Percentiles rank a stretch among this genome's conserved stretches.
Conservation (phyloP, 2,329 filamentous ascomycete species). For the Colletotrichum paranaense region DNA sequence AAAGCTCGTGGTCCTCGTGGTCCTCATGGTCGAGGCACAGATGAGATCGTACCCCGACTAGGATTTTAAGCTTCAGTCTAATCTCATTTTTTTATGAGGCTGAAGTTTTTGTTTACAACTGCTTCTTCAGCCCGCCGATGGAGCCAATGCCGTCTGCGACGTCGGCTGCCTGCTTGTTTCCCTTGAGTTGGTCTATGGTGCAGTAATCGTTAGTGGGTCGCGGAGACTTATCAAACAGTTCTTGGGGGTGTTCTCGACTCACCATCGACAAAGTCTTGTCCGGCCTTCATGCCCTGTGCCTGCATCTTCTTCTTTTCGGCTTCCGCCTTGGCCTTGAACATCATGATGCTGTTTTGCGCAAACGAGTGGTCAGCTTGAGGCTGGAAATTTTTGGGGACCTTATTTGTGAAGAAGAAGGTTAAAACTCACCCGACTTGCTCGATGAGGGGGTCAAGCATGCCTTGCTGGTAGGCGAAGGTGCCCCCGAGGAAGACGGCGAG, state of each 20-base stretch:
- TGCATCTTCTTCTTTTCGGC: constrained; percentile 52
- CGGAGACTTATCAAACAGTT: background rate
- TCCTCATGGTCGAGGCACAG: background rate
- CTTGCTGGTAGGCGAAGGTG: constrained; percentile 50
- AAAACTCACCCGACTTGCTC: constrained; percentile 44
- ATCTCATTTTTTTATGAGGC: background rate
- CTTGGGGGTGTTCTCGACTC: constrained; percentile 19
- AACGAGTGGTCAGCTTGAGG: background rate
- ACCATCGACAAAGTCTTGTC: constrained; percentile 51
- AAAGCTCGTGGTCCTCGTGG: background rate
- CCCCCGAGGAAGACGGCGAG: constrained; percentile 44
- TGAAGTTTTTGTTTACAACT: constrained; percentile 24
- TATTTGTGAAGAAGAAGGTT: no score
- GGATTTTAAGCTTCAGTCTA: background rate
- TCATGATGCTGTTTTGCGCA: constrained; percentile 39
- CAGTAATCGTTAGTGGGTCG: background rate
- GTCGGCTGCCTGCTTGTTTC: constrained; percentile 48
- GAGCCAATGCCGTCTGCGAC: constrained; percentile 43
- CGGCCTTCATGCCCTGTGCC: constrained; percentile 50
- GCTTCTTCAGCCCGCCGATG: constrained; percentile 46
- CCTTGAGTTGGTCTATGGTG: constrained; percentile 46
- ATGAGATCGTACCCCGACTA: background rate
- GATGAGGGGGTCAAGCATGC: constrained; percentile 50
- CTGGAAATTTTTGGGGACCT: background rate
- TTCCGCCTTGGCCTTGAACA: constrained; percentile 54